Evolutionary conservation across 345 rosid species (phyloP).

Genomic region (Jatropha curcas): DNA sequence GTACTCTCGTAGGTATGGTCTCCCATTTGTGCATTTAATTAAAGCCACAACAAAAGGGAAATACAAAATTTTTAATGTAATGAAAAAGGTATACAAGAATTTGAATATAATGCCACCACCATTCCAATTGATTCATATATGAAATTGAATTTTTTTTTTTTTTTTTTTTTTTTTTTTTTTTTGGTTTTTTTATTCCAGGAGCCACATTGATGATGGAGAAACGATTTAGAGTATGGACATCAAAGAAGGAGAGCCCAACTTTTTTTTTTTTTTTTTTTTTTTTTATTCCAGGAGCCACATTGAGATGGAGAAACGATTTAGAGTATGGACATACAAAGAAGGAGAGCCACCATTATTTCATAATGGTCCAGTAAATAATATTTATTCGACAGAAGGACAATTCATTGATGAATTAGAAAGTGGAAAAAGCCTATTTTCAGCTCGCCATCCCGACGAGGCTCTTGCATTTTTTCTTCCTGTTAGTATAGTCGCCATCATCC

Average conservation of each 20-base stretch:
- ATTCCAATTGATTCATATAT: no score
- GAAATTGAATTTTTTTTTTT: no score
- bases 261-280: background rate
- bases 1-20: background rate
- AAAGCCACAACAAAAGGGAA: background rate
- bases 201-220: no score
- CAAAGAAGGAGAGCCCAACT: no score
- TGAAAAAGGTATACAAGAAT: no score
- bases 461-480: slow-evolving; percentile 54
- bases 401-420: slow-evolving; percentile 58
- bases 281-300: slow-evolving; percentile 61
- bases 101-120: no score
- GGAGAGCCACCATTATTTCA: slow-evolving; percentile 60
- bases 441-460: slow-evolving; percentile 52
- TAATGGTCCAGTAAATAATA: slow-evolving; percentile 43
- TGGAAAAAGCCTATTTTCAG: slow-evolving; percentile 32
- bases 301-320: slow-evolving; percentile 60
- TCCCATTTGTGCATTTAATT: background rate
- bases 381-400: slow-evolving; percentile 63
- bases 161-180: no score
- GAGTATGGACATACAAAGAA: slow-evolving; percentile 59
- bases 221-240: no score
- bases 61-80: no score
- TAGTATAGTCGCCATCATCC: slow-evolving; percentile 41
- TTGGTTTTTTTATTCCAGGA: no score